Evolutionary conservation across 2,329 filamentous ascomycete genomes (phyloP).

Genomic region (Metarhizium sp.): DNA sequence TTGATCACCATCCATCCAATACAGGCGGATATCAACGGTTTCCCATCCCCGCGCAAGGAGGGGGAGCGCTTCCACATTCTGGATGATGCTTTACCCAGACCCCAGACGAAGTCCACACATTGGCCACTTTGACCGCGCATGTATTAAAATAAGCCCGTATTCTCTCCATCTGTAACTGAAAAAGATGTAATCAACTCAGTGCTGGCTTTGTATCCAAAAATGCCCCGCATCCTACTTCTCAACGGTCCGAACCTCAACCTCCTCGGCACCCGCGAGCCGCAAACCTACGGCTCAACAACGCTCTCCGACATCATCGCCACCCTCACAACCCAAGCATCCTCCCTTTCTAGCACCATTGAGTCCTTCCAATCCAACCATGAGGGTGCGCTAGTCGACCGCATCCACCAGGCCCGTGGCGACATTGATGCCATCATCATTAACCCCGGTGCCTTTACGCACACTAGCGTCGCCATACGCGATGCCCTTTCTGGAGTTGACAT

Average conservation of each 20-base stretch:
- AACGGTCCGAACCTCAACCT: conserved; percentile 82
- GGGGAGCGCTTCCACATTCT: background rate
- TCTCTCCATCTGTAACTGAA: too few relatives aligned
- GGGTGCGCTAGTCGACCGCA: conserved; percentile 62
- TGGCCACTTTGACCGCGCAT: background rate
- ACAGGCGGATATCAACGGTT: background rate
- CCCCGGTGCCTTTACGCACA: conserved; percentile 66
- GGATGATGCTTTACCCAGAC: conserved; percentile 19
- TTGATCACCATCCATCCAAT: background rate
- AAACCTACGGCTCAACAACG: conserved; percentile 63
- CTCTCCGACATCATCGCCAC: conserved; percentile 49
- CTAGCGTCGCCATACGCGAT: conserved; percentile 66
- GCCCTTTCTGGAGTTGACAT: conserved; percentile 59
- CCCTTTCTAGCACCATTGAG: conserved; percentile 38
- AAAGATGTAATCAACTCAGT: too few relatives aligned
- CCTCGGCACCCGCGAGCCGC: conserved; percentile 63
- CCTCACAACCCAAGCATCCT: conserved; percentile 38
- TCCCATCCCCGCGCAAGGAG: background rate
- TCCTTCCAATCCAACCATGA: conserved; percentile 72
- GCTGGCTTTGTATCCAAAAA: conserved; percentile 7
- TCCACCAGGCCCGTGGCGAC: conserved; percentile 48
- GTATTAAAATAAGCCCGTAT: background rate
- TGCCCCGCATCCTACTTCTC: conserved; percentile 55
- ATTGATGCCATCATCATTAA: conserved; percentile 66
- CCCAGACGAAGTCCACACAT: background rate